Conservation (phyloP, 2,329 filamentous ascomycete genomes). For the Ceratocystis lukuohia region DNA sequence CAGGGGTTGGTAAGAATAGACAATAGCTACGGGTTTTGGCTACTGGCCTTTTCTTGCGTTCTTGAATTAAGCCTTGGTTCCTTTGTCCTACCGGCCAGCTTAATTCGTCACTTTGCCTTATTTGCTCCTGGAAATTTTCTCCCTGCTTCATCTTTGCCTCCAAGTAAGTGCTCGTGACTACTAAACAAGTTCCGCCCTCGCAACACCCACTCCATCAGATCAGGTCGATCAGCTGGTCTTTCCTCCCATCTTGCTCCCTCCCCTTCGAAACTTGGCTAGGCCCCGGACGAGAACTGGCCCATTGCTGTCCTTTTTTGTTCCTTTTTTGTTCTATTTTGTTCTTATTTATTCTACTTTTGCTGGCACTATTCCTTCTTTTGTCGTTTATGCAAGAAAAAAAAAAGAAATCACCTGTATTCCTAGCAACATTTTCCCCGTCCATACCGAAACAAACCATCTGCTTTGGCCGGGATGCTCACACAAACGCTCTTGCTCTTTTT, state of each 20-base stretch:
- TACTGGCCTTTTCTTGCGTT: too few relatives aligned
- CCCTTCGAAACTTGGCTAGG: neutral
- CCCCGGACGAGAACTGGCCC: neutral
- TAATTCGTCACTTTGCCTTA: neutral
- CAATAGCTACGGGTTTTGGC: neutral
- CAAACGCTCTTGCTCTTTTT: neutral
- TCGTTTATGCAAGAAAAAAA: neutral
- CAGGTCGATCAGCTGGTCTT: neutral
- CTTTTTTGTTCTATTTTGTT: neutral
- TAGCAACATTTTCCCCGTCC: neutral
- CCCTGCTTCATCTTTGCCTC: neutral
- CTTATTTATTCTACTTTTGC: neutral
- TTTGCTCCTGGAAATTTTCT: neutral
- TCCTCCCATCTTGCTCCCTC: neutral
- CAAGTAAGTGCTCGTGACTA: neutral
- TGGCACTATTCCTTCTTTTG: neutral
- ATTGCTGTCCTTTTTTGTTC: neutral
- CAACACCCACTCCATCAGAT: too few relatives aligned
- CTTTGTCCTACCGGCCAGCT: neutral
- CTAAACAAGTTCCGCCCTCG: too few relatives aligned
- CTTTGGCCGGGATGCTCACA: neutral
- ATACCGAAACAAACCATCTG: neutral
- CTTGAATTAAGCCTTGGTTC: neutral
- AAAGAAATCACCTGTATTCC: neutral
- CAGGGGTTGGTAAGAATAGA: neutral